Evolutionary conservation across 2,329 filamentous ascomycete species (phyloP).

Genomic region (Colletotrichum tabaci): DNA sequence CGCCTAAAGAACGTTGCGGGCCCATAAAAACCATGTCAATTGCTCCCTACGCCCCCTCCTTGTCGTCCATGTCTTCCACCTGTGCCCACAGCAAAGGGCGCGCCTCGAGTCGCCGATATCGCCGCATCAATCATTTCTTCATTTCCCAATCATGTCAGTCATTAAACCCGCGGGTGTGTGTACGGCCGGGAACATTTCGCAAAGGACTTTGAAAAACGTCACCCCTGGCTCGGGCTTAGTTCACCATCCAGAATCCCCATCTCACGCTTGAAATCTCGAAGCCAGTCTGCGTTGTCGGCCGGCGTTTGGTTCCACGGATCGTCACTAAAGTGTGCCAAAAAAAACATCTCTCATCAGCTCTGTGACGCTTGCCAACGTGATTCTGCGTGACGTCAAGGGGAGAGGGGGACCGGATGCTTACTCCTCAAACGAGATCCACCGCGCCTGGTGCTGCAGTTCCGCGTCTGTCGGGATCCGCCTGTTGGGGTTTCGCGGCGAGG

Average conservation of each 20-base stretch:
- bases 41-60: constrained; percentile 28
- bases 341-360: neutral
- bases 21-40: constrained; percentile 25
- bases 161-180: no score
- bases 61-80: neutral
- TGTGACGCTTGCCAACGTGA: no score
- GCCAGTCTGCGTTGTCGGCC: constrained; percentile 53
- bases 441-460: constrained; percentile 53
- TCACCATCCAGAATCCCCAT: constrained; percentile 25
- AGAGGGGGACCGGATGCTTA: constrained; percentile 23
- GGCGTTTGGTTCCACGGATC: constrained; percentile 59
- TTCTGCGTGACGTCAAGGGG: neutral
- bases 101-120: neutral
- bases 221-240: no score
- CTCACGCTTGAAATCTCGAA: constrained; percentile 44
- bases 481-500: constrained; percentile 49
- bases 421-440: constrained; percentile 51
- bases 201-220: neutral
- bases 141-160: no score
- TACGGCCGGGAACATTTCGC: no score
- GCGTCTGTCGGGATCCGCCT: constrained; percentile 52
- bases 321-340: constrained; percentile 41
- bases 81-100: neutral
- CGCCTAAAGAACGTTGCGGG: neutral
- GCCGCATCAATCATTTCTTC: neutral